Percentiles rank a stretch among this genome's conserved stretches.
phyloP scores from a whole-genome alignment of 257 asterid genomes.

The Salvia rosmarinus region DNA sequence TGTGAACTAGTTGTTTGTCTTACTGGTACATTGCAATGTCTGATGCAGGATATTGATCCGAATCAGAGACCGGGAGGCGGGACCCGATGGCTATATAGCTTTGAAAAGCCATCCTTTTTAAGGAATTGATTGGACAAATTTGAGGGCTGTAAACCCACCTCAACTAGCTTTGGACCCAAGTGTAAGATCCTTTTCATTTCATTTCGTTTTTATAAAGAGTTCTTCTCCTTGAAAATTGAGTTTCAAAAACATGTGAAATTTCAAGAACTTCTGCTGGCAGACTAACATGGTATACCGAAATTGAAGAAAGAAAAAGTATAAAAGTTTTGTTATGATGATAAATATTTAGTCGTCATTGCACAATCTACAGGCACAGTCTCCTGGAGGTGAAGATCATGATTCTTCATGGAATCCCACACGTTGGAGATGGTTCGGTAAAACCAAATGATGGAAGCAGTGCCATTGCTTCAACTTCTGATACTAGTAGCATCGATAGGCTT shows the following conservation, averaged over 20 bases:
- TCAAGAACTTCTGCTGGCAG: background rate
- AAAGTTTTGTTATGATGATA: background rate
- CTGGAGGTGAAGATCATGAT: constrained; percentile 63
- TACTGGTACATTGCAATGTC: constrained; percentile 1
- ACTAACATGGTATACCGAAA: too few species aligned
- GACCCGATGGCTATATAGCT: constrained; percentile 75
- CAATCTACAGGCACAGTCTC: constrained; percentile 48
- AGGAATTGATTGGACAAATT: constrained; percentile 76
- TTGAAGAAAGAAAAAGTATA: too few species aligned
- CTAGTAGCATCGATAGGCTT: constrained; percentile 84
- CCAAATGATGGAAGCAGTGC: constrained; percentile 58
- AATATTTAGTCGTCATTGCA: constrained; percentile 15
- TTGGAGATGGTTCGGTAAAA: constrained; percentile 66
- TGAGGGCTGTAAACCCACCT: constrained; percentile 76
- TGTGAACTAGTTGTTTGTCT: constrained; percentile 11
- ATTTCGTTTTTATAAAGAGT: background rate
- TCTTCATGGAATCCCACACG: constrained; percentile 80
- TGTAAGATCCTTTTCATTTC: constrained; percentile 43
- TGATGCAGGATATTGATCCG: constrained; percentile 81
- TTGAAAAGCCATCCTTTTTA: constrained; percentile 85
- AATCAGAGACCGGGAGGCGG: constrained; percentile 94
- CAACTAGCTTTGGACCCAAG: constrained; percentile 68
- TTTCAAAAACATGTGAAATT: constrained; percentile 1
- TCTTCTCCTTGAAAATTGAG: background rate
- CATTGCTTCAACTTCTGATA: constrained; percentile 58